These are phyloP conservation scores for Priceomyces carsonii DNA, from an alignment of 805 yeast genomes.

Conservation along the genomic window DNA sequence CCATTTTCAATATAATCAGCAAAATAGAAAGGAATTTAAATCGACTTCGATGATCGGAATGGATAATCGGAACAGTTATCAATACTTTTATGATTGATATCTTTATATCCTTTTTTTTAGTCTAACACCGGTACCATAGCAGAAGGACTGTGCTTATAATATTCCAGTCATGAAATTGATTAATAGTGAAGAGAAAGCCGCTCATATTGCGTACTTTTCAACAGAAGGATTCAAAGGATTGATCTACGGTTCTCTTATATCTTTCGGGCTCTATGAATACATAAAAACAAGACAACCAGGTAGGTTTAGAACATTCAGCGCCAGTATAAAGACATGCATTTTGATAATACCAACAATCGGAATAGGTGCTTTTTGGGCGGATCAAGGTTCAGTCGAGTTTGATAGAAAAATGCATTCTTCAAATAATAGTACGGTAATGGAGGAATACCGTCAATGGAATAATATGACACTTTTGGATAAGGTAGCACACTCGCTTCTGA, in stretches of 20 bases:
- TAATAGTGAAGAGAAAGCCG: slow-evolving; percentile 37
- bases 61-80: too few relatives aligned
- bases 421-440: slow-evolving; percentile 26
- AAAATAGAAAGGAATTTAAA: too few relatives aligned
- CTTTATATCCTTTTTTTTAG: too few relatives aligned
- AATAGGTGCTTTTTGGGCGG: slow-evolving; percentile 41
- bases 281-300: slow-evolving; percentile 34
- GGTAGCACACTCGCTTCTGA: slow-evolving; percentile 24
- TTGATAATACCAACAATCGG: slow-evolving; percentile 41
- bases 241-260: slow-evolving; percentile 32
- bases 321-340: slow-evolving; percentile 40
- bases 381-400: slow-evolving; percentile 45
- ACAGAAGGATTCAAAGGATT: slow-evolving; percentile 42
- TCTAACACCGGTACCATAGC: too few relatives aligned
- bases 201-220: slow-evolving; percentile 35
- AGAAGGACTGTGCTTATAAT: too few relatives aligned
- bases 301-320: slow-evolving; percentile 33
- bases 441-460: slow-evolving; percentile 39
- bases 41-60: too few relatives aligned
- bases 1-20: too few relatives aligned
- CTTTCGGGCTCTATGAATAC: slow-evolving; percentile 33
- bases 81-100: too few relatives aligned
- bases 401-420: slow-evolving; percentile 38
- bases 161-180: slow-evolving; percentile 45
- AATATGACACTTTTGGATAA: slow-evolving; percentile 30